A percentile compares a stretch with the other conserved stretches of the same genome.
phyloP scores from a whole-genome alignment of 495 filamentous ascomycete species.

The Thermothielavioides terrestris region DNA sequence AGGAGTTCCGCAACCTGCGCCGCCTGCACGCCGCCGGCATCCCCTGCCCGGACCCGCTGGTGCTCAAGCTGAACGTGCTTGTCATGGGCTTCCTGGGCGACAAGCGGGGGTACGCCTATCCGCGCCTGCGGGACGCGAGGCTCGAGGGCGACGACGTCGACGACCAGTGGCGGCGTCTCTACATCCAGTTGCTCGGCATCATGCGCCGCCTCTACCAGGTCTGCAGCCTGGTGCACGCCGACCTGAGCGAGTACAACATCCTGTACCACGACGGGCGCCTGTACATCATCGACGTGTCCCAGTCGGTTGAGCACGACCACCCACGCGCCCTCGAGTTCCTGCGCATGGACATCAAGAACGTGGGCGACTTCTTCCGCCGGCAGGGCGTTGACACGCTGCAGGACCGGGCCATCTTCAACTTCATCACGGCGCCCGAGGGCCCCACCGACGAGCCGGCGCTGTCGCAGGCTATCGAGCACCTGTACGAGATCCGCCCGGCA shows the following conservation, averaged over 20 bases:
- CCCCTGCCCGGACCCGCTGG: slow-evolving; percentile 79
- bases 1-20: slow-evolving; percentile 90
- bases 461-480: slow-evolving; percentile 34
- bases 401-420: slow-evolving; percentile 68
- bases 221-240: slow-evolving; percentile 86
- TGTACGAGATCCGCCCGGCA: slow-evolving; percentile 32
- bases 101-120: slow-evolving; percentile 75
- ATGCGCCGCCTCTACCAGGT: slow-evolving; percentile 89
- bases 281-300: slow-evolving; percentile 94
- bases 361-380: slow-evolving; percentile 79
- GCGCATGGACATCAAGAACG: slow-evolving; percentile 96
- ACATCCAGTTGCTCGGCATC: slow-evolving; percentile 73
- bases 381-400: slow-evolving; percentile 71
- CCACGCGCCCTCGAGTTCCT: slow-evolving; percentile 85
- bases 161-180: slow-evolving; percentile 67
- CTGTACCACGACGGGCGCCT: slow-evolving; percentile 77
- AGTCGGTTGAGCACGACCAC: slow-evolving; percentile 94
- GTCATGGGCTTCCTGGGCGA: slow-evolving; percentile 91
- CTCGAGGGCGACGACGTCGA: slow-evolving; percentile 49
- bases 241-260: slow-evolving; percentile 95
- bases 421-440: slow-evolving; percentile 57
- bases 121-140: slow-evolving; percentile 54
- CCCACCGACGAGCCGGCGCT: slow-evolving; percentile 40
- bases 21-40: slow-evolving; percentile 76
- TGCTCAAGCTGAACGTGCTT: slow-evolving; percentile 80